Evolutionary conservation across 1,284 basidiomycete species (phyloP), one percentile per base, ranked within the genome.

Genomic region (Cutaneotrichosporon cutaneum): DNA sequence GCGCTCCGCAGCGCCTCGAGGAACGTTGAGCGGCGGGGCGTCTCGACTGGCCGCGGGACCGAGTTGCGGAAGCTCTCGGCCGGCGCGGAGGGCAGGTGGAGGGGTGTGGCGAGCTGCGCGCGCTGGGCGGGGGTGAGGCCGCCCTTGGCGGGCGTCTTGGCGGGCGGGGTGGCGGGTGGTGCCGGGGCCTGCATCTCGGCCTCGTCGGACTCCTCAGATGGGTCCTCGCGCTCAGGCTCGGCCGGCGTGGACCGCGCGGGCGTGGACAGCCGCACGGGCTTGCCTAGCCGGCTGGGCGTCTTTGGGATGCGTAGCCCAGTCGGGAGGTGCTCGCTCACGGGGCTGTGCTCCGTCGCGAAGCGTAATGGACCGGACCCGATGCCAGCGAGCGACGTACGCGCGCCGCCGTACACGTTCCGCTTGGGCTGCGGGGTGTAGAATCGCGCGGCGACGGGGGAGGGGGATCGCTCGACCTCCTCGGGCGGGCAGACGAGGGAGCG

Each of bases 341-440:
- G 26, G 21, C 45, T 42, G 13, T 30, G 30, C 26, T 32, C 22
- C n/a, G 44, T 48, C 8, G 11, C 32, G 58, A 58, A 61, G 14
- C 68, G 58, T 18, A 62, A 44, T 1, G 68, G 57, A 0, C n/a
- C n/a, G n/a, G 62, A 63, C 3, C 65, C 65, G 47, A 70, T 67
- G 54, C 59, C 54, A 0, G 64, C 62, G 1, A 70, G 59, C 8
- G 67, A 67, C 32, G 56, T 26, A n/a, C 69, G 66, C 1, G 69
- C 63, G 14, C 62, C 52, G 18, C 50, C 57, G 26, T 44, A 50
- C 18, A 35, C 61, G 10, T 47, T 52, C 2, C 71, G 69, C 44
- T 56, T 54, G 9, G 65, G 62, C 53, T 76, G 75, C 39, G 76
- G 74, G 0, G 76, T 75, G 60, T 68, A 76, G 66, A 76, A 76